These are phyloP conservation scores for Chamaecrista fasciculata DNA, from an alignment of 306 rosid species.

Conservation along the genomic window DNA sequence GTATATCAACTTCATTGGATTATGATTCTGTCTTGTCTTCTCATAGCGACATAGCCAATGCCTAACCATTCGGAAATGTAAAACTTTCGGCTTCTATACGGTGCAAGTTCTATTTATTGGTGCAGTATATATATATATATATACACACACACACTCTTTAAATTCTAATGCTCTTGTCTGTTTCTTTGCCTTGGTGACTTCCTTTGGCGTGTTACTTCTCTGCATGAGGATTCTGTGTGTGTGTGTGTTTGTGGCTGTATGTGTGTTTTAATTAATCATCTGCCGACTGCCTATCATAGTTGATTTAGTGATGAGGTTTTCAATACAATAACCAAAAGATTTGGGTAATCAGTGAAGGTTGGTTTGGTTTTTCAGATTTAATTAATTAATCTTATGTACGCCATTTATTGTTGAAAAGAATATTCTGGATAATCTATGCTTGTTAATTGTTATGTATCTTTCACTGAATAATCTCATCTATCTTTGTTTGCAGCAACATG, in stretches of 20 bases:
- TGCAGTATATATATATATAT: no score
- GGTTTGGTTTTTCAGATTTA: constrained; percentile 15
- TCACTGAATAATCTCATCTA: constrained; percentile 16
- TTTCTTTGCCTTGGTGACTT: background rate
- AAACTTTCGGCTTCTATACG: background rate
- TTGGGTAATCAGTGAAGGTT: background rate
- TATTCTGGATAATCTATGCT: constrained; percentile 9
- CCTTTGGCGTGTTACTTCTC: background rate
- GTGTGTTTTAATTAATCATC: background rate
- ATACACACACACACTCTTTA: no score
- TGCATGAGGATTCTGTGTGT: background rate
- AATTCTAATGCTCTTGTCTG: background rate
- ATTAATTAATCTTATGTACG: background rate
- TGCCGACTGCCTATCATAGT: background rate
- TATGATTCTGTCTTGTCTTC: background rate
- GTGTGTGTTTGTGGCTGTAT: no score
- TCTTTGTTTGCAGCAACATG: constrained; percentile 48
- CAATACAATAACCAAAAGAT: background rate
- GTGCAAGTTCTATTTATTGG: background rate
- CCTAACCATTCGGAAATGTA: background rate
- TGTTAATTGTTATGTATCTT: background rate
- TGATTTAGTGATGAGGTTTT: background rate
- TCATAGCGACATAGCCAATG: no score
- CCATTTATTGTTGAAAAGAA: constrained; percentile 18
- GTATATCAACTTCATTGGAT: background rate